Conservation (phyloP, 352 stramenopile genomes). For the Phytophthora agathidicida region DNA sequence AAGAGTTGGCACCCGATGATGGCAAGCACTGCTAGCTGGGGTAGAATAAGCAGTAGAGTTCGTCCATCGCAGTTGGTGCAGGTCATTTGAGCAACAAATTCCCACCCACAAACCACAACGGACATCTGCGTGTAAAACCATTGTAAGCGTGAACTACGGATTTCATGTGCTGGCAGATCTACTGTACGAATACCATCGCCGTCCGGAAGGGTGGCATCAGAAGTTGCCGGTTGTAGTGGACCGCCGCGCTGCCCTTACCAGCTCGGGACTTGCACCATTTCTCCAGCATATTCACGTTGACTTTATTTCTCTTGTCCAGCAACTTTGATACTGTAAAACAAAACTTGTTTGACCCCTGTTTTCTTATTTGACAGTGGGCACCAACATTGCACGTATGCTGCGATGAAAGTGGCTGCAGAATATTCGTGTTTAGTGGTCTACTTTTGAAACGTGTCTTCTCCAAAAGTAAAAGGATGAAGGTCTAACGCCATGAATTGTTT, state of each 20-base stretch:
- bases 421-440: too few relatives aligned
- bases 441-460: too few relatives aligned
- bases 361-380: too few relatives aligned
- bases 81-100: slow-evolving; percentile 15
- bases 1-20: slow-evolving; percentile 8
- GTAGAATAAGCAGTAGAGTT: slow-evolving; percentile 12
- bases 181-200: neutral
- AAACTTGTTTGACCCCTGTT: too few relatives aligned
- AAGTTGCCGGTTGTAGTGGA: slow-evolving; percentile 12
- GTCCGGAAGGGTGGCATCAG: slow-evolving; percentile 4
- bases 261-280: neutral
- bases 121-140: slow-evolving; percentile 2
- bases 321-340: too few relatives aligned
- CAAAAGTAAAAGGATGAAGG: too few relatives aligned
- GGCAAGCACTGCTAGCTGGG: slow-evolving; percentile 16
- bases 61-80: neutral
- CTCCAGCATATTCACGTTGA: slow-evolving; percentile 2
- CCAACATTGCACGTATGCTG: too few relatives aligned
- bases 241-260: neutral
- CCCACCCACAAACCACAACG: slow-evolving; percentile 19
- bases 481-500: too few relatives aligned
- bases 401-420: too few relatives aligned
- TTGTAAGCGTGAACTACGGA: neutral
- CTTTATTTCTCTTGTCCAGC: too few relatives aligned
- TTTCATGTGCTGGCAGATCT: neutral